Base-by-base conservation (phyloP, 78 protist species). In the Pigoraptor vietnamica region DNA sequence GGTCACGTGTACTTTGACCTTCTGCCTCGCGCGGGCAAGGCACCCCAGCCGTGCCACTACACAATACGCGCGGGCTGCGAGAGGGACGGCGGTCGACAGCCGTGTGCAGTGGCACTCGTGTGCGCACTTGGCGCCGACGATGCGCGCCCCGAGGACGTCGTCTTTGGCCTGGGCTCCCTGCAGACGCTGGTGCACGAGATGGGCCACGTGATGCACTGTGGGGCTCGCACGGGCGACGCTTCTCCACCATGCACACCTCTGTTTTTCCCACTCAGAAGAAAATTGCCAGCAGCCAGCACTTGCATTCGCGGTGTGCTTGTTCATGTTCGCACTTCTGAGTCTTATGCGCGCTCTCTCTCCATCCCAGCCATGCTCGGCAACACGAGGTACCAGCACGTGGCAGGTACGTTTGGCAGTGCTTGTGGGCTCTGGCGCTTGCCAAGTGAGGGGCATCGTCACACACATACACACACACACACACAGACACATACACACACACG, bases 161-260 rank as follows among this genome's bases (percentile, higher is more conserved):
- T 92, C 29, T 90, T 93, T n/a, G 1, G 24, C 14, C 87, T 35
- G 39, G 33, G 35, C 36, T 94, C 93, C 38, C 95, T 95, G 25
- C 93, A 83, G 38, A 95, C 97, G 19, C 37, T 90, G 84, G 90
- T 93, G 91, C 97, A 95, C 81, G 97, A 95, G 87, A 83, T 89
- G 6, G 94, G 92, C 19, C 96, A 95, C 91, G 91, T 24, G n/a
- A 40, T 90, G 94, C 96, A 94, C 91, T 19, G 88, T 33, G n/a
- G 37, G 90, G 6, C 29, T 48, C 29, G n/a, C n/a, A n/a, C n/a
- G n/a, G n/a, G n/a, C n/a, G n/a, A n/a, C n/a, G n/a, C n/a, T n/a
- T n/a, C n/a, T n/a, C n/a, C n/a, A n/a, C n/a, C n/a, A n/a, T n/a
- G n/a, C n/a, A n/a, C n/a, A n/a, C n/a, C n/a, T n/a, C n/a, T n/a